Percentiles rank a stretch among this genome's conserved stretches.
phyloP scores from a whole-genome alignment of 108 stramenopile genomes.

The Discostella stelligeroides region DNA sequence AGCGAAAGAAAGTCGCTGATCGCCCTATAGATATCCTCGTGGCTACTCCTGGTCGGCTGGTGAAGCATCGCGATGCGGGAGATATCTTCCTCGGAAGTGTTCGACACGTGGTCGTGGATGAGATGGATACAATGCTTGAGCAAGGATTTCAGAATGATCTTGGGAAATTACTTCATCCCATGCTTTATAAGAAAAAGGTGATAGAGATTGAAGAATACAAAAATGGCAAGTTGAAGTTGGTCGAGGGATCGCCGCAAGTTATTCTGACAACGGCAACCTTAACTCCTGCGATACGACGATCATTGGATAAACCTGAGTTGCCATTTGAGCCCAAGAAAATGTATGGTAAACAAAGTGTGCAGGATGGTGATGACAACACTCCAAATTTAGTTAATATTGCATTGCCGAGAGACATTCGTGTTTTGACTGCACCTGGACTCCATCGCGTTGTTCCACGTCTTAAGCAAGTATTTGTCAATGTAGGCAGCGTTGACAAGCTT shows the following conservation, averaged over 20 bases:
- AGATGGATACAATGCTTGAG: slow-evolving; percentile 98
- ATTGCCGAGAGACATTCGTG: slow-evolving; percentile 68
- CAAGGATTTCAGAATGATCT: slow-evolving; percentile 95
- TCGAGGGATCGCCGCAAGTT: slow-evolving; percentile 77
- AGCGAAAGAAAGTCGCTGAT: slow-evolving; percentile 63
- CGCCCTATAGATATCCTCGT: slow-evolving; percentile 91
- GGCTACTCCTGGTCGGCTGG: slow-evolving; percentile 90
- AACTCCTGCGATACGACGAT: slow-evolving; percentile 82
- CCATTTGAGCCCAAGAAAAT: slow-evolving; percentile 55
- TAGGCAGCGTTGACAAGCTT: slow-evolving; percentile 89
- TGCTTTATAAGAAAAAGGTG: slow-evolving; percentile 67
- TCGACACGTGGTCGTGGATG: slow-evolving; percentile 88
- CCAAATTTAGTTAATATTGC: slow-evolving; percentile 48
- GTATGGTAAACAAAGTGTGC: slow-evolving; percentile 38
- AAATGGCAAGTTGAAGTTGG: slow-evolving; percentile 36
- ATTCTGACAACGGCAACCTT: slow-evolving; percentile 96
- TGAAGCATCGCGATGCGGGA: slow-evolving; percentile 91
- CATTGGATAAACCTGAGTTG: slow-evolving; percentile 63
- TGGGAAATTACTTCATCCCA: slow-evolving; percentile 76
- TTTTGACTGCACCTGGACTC: slow-evolving; percentile 85
- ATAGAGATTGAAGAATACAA: slow-evolving; percentile 42
- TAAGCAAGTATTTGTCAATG: slow-evolving; percentile 91
- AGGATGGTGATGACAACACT: slow-evolving; percentile 11
- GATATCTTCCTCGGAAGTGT: slow-evolving; percentile 75
- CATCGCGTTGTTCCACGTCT: slow-evolving; percentile 90